Base-by-base conservation (phyloP, 2,329 filamentous ascomycete genomes). In the Apiospora hydei region DNA sequence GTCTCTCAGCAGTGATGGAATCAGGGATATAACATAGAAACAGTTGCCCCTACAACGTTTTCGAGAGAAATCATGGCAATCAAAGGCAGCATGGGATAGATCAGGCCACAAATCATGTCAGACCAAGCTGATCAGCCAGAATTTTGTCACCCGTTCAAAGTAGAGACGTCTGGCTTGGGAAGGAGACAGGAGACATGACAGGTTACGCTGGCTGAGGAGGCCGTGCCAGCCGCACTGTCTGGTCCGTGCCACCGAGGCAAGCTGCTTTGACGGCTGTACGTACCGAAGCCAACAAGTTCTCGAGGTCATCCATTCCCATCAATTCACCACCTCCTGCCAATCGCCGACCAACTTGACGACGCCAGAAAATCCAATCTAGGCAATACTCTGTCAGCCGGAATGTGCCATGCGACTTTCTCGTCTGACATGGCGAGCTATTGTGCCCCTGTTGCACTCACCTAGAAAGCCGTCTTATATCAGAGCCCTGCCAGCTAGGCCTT, bases 291-390 rank as follows among this genome's bases (percentile, higher is more conserved):
- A 61, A 11, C 16, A n/a, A 30, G 34, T 41, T 64, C 30, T 21
- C 41, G 30, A 38, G 53, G 53, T 61, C 53, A 38, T 61, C 53
- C 53, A 61, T 38, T 38, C 51, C 51, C 51, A 18, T 57, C 16
- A 21, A 34, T 34, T 34, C 16, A 38, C 21, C 30, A 41, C 30
- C 34, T 64, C 34, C 26, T 2, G 26, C 26, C 10, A 6, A 26
- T 21, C 10, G 34, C 34, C 5, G 3, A 38, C 34, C 34, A 38
- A 24, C 34, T 41, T 13, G 18, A n/a, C 34, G 13, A 64, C 57
- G 10, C 13, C 34, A 18, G 7, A 41, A 41, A n/a, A 34, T 38
- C 10, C 34, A n/a, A 41, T 64, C 8, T 16, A 61, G 53, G 53
- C 30, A 43, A 14, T 11, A 21, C 3, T 38, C 53, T n/a, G 53